A percentile compares a stretch with the other conserved stretches of the same genome.
Evolutionary conservation across 495 filamentous ascomycete genomes (phyloP).

Genomic region (Parachaetomium inaequale): DNA sequence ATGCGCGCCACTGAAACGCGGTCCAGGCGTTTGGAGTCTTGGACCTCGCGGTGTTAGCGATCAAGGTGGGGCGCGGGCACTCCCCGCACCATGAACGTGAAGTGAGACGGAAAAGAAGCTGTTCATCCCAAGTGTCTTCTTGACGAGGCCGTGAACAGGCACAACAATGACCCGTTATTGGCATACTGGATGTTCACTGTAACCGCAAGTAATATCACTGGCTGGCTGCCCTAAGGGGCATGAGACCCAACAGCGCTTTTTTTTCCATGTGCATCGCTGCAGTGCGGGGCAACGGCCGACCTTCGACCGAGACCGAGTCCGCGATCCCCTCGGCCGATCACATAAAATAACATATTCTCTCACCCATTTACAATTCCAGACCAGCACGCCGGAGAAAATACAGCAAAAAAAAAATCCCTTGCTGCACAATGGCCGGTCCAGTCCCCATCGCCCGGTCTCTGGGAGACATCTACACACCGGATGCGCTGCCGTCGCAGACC

Average conservation of each 20-base stretch:
- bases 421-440: constrained; percentile 48
- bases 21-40: too few species aligned
- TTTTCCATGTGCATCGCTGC: not conserved
- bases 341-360: too few species aligned
- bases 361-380: not conserved
- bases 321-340: too few species aligned
- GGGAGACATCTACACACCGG: constrained; percentile 64
- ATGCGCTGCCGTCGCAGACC: constrained; percentile 54
- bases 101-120: not conserved
- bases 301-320: not conserved
- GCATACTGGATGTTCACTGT: not conserved
- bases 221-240: not conserved
- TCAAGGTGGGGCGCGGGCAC: not conserved
- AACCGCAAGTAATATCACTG: not conserved
- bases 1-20: too few species aligned
- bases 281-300: not conserved
- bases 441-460: constrained; percentile 60
- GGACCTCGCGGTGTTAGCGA: constrained; percentile 8
- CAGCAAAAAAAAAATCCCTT: not conserved
- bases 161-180: not conserved
- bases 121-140: not conserved
- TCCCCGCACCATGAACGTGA: not conserved
- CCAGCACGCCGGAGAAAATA: not conserved
- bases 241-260: not conserved
- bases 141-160: not conserved